These are phyloP conservation scores for Clarireedia hainanense DNA, from an alignment of 2,329 filamentous ascomycete genomes.

Conservation along the genomic window DNA sequence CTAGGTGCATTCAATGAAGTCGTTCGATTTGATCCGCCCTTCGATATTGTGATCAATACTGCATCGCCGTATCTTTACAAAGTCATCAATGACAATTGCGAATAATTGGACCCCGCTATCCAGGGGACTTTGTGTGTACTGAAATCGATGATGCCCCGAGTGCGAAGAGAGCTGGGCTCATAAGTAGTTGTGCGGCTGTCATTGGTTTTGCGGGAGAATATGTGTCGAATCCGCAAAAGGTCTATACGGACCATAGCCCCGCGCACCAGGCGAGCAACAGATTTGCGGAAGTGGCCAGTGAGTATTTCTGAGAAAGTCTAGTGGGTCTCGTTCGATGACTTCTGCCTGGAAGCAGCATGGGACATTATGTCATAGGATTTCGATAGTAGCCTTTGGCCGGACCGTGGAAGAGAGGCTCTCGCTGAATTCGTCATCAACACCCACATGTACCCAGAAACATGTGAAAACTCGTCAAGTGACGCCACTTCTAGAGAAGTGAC, in stretches of 20 bases:
- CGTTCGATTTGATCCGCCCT: conserved; percentile 49
- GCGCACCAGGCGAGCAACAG: conserved; percentile 49
- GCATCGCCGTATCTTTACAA: conserved; percentile 45
- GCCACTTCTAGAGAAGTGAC: no score
- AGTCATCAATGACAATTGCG: conserved; percentile 25
- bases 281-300: conserved; percentile 52
- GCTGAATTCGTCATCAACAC: no score
- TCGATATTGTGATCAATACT: conserved; percentile 55
- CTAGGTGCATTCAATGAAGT: conserved; percentile 59
- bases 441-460: no score
- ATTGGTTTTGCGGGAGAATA: conserved; percentile 19
- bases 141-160: conserved; percentile 46
- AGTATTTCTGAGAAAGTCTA: not conserved
- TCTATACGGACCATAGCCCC: conserved; percentile 40
- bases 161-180: conserved; percentile 63
- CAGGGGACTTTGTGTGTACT: conserved; percentile 61
- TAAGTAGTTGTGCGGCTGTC: conserved; percentile 32
- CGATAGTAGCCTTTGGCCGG: no score
- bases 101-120: conserved; percentile 46
- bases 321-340: no score
- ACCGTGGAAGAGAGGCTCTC: no score
- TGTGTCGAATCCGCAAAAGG: not conserved
- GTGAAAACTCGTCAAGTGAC: no score
- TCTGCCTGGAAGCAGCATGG: no score
- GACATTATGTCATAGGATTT: no score